A percentile compares a stretch with the other conserved stretches of the same genome.
phyloP scores from a whole-genome alignment of 306 rosid genomes.

The Sechiopsis laciniata region DNA sequence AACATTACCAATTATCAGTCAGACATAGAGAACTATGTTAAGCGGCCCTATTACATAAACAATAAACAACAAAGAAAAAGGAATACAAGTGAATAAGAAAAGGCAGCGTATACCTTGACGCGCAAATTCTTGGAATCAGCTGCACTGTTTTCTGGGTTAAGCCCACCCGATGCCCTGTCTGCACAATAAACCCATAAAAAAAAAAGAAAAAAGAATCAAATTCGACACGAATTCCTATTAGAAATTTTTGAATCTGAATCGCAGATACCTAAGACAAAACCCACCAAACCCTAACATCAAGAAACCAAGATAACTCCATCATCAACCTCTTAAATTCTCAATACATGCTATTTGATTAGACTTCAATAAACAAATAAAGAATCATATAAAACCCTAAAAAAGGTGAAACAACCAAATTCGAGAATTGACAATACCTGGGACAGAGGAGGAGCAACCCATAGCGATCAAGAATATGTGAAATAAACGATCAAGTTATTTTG shows the following conservation, averaged over 20 bases:
- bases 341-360: background rate
- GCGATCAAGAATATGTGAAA: constrained; percentile 6
- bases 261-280: background rate
- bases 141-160: constrained; percentile 51
- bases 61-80: too few relatives aligned
- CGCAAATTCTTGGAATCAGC: constrained; percentile 87
- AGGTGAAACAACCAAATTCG: background rate
- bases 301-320: background rate
- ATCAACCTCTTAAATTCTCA: background rate
- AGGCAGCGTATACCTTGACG: constrained; percentile 52
- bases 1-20: too few relatives aligned
- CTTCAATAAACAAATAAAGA: background rate
- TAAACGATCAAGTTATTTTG: background rate
- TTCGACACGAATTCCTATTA: background rate
- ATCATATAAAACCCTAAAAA: background rate
- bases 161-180: constrained; percentile 64
- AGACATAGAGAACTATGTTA: too few relatives aligned
- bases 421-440: constrained; percentile 42
- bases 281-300: constrained; percentile 5
- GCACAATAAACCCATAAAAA: constrained; percentile 21
- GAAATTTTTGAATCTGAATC: background rate
- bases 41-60: too few relatives aligned
- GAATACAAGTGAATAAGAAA: too few relatives aligned
- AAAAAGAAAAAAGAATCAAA: too few relatives aligned
- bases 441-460: constrained; percentile 83